Evolutionary conservation across 805 yeast species (phyloP).

Genomic region (Candida qinlingensis): DNA sequence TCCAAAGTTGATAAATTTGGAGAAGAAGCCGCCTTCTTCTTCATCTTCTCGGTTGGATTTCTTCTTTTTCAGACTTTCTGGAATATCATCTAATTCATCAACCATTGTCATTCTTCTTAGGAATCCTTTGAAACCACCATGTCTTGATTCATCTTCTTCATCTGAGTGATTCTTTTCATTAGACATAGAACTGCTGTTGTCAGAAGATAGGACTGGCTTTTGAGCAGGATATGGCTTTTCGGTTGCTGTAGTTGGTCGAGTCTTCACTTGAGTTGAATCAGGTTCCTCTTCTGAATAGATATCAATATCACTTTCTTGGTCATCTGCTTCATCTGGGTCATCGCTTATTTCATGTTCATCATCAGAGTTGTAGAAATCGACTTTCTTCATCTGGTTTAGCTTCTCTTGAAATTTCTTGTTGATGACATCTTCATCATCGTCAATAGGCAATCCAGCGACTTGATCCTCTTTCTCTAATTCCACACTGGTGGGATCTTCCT

Average conservation of each 20-base stretch:
- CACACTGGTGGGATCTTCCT: constrained; percentile 7
- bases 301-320: constrained; percentile 21
- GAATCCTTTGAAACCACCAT: constrained; percentile 13
- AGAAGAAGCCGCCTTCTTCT: constrained; percentile 22
- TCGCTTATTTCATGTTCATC: not conserved
- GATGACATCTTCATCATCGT: constrained; percentile 8
- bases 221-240: not conserved
- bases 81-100: constrained; percentile 16
- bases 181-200: not conserved
- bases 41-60: constrained; percentile 17
- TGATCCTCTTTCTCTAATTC: constrained; percentile 6
- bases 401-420: constrained; percentile 15
- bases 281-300: constrained; percentile 11
- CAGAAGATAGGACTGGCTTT: not conserved
- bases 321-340: constrained; percentile 1
- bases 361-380: constrained; percentile 13
- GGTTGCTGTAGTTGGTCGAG: too few species aligned
- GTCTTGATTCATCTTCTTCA: constrained; percentile 10
- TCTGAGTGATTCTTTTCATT: not conserved
- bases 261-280: not conserved
- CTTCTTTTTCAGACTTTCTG: constrained; percentile 5
- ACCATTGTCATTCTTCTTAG: constrained; percentile 17
- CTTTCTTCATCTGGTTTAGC: constrained; percentile 13
- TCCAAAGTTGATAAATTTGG: constrained; percentile 25
- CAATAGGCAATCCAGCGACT: constrained; percentile 2